A percentile compares a stretch with the other conserved stretches of the same genome.
Conservation (phyloP, 768 basidiomycete genomes). For the Boletus vinaceobasis region DNA sequence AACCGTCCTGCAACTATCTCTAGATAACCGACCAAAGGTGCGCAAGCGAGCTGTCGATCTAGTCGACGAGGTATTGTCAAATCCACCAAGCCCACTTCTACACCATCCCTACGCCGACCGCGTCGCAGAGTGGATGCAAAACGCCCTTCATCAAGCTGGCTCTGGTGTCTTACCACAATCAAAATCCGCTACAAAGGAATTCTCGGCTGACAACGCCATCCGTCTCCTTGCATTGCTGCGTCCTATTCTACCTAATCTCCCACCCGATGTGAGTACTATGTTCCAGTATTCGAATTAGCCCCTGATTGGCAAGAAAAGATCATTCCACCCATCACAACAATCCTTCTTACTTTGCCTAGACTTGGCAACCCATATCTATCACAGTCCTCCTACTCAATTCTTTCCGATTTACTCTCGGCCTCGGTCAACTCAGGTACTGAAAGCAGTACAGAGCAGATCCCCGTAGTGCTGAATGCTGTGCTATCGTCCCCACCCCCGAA, state of each 20-base stretch:
- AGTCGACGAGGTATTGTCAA: conserved; percentile 69
- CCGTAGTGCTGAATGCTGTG: conserved; percentile 62
- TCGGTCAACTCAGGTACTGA: conserved; percentile 49
- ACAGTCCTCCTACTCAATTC: conserved; percentile 79
- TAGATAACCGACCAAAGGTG: conserved; percentile 92
- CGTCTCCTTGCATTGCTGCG: conserved; percentile 74
- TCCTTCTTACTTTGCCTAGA: conserved; percentile 79
- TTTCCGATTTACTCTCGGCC: conserved; percentile 73
- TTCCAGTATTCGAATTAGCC: conserved; percentile 4
- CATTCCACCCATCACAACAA: conserved; percentile 62
- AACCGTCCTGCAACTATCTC: conserved; percentile 73
- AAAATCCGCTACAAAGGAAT: conserved; percentile 51
- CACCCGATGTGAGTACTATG: conserved; percentile 57
- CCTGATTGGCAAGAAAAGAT: conserved; percentile 45
- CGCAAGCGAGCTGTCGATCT: conserved; percentile 87
- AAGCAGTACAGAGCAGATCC: conserved; percentile 51
- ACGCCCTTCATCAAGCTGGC: conserved; percentile 62
- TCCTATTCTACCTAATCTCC: conserved; percentile 57
- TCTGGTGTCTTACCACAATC: conserved; percentile 58
- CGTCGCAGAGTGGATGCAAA: conserved; percentile 76
- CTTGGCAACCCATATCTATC: conserved; percentile 88
- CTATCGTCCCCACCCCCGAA: conserved; percentile 67
- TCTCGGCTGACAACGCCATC: conserved; percentile 68
- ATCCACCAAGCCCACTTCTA: conserved; percentile 72
- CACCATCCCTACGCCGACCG: conserved; percentile 84